Conservation (phyloP, 177 flowering plant species). For the Telopea speciosissima region DNA sequence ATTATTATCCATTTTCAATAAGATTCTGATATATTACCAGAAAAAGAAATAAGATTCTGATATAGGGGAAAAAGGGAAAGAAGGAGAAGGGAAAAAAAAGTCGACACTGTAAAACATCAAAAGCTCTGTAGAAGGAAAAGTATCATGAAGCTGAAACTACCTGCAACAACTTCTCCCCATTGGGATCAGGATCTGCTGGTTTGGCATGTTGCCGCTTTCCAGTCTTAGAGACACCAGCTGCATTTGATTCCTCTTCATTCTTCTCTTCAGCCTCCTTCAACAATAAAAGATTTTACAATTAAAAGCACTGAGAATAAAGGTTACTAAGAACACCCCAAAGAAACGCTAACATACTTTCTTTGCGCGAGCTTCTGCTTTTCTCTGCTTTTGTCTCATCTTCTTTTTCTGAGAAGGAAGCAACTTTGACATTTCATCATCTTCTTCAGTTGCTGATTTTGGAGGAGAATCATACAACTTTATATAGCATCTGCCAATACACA, state of each 20-base stretch:
- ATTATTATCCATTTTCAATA: too few relatives aligned
- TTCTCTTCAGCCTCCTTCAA: constrained; percentile 86
- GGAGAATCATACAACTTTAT: constrained; percentile 83
- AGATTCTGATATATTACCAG: too few relatives aligned
- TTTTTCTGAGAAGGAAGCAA: constrained; percentile 89
- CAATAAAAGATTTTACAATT: constrained; percentile 9
- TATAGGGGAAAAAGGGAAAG: too few relatives aligned
- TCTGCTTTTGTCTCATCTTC: constrained; percentile 90
- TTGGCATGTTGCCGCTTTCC: constrained; percentile 63
- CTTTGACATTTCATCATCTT: constrained; percentile 80
- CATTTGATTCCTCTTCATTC: constrained; percentile 65
- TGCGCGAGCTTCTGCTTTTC: constrained; percentile 95
- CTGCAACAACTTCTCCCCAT: constrained; percentile 88
- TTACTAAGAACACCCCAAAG: background rate
- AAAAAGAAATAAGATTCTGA: too few relatives aligned
- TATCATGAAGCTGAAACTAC: constrained; percentile 26
- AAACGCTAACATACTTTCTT: constrained; percentile 53
- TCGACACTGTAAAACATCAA: background rate
- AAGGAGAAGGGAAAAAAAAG: too few relatives aligned
- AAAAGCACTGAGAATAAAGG: background rate
- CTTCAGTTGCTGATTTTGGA: constrained; percentile 66
- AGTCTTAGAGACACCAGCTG: constrained; percentile 51
- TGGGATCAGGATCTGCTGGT: constrained; percentile 89
- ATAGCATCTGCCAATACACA: constrained; percentile 66
- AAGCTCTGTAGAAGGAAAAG: background rate